Evolutionary conservation across 2,329 filamentous ascomycete genomes (phyloP), one percentile per base, ranked within the genome.

Genomic region (Colletotrichum sp.): DNA sequence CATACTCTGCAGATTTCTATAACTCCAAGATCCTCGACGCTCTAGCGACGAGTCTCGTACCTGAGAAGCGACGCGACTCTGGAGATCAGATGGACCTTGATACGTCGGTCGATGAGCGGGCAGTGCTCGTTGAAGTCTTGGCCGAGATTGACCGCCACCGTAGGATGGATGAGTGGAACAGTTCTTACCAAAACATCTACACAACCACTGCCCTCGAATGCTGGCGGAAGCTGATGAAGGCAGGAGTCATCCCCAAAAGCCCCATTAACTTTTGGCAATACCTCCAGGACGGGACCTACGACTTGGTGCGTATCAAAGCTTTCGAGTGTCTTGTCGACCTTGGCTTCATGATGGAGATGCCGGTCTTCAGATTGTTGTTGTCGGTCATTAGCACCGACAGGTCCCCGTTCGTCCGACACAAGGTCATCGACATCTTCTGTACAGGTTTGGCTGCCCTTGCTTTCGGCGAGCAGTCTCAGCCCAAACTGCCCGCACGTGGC

Each of bases 1-100:
- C 93, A 66, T 98, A 92, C 82, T 98, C 96, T 7, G 98, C 99
- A 81, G 94, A 96, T 77, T 93, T 95, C 80, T 99, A 98, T 82
- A 92, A 99, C 70, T 93, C 95, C 9, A 94, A 90, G 27, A 89
- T 99, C 29, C 94, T 99, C 11, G 87, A 89, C 57, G 89, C 90
- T 1, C 84, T 93, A 30, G 89, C 92, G 2, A 89, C 88, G 1
- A 92, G 90, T n/a, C 85, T 93, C 30, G 88, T 93, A 65, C 88
- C 89, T 1, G 83, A 86, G 57, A 84, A 86, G 68, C 72, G 79
- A 29, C 82, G 81, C 69, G 84, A 84, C n/a, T 78, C 78, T 15
- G 79, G 79, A 71, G 85, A 88, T 25, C 84, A 85, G 4, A 85
- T 83, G 70, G 86, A 88, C 69, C 79, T 83, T 13, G 85, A 88